A percentile compares a stretch with the other conserved stretches of the same genome.
Conservation (phyloP, 1,284 basidiomycete genomes). For the Cystobasidium pallidum region DNA sequence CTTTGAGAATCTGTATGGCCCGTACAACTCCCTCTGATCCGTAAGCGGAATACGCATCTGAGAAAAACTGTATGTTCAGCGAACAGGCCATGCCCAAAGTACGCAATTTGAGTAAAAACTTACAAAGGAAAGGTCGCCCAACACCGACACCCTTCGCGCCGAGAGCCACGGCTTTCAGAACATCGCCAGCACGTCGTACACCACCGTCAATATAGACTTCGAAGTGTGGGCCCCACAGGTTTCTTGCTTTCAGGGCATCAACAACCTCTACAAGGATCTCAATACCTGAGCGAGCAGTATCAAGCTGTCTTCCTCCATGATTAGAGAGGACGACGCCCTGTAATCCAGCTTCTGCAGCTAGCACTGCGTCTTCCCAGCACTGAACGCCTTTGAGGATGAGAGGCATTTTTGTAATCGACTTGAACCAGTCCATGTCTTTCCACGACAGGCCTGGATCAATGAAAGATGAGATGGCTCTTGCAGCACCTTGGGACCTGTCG, state of each 20-base stretch:
- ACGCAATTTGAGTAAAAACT: background rate
- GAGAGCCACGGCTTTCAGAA: conserved; percentile 84
- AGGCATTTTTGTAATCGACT: conserved; percentile 87
- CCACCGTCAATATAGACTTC: conserved; percentile 91
- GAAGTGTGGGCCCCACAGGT: conserved; percentile 69
- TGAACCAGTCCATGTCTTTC: conserved; percentile 86
- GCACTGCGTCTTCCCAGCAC: conserved; percentile 87
- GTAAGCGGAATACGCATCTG: conserved; percentile 71
- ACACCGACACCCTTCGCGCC: conserved; percentile 77
- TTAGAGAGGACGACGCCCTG: conserved; percentile 73
- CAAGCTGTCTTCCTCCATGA: conserved; percentile 82
- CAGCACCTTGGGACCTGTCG: conserved; percentile 85
- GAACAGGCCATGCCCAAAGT: conserved; percentile 47
- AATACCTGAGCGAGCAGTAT: conserved; percentile 86
- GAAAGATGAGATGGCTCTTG: conserved; percentile 91
- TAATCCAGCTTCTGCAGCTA: conserved; percentile 79
- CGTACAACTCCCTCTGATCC: conserved; percentile 67
- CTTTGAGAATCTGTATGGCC: conserved; percentile 61
- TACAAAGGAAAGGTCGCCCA: conserved; percentile 28
- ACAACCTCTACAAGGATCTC: conserved; percentile 89
- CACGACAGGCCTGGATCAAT: conserved; percentile 88
- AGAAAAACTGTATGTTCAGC: conserved; percentile 61
- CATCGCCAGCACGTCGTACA: conserved; percentile 82
- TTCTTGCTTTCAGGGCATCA: conserved; percentile 67
- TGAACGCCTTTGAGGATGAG: conserved; percentile 88